Evolutionary conservation across 805 yeast species (phyloP), one percentile per base, ranked within the genome.

Genomic region (Lachancea meyersii): DNA sequence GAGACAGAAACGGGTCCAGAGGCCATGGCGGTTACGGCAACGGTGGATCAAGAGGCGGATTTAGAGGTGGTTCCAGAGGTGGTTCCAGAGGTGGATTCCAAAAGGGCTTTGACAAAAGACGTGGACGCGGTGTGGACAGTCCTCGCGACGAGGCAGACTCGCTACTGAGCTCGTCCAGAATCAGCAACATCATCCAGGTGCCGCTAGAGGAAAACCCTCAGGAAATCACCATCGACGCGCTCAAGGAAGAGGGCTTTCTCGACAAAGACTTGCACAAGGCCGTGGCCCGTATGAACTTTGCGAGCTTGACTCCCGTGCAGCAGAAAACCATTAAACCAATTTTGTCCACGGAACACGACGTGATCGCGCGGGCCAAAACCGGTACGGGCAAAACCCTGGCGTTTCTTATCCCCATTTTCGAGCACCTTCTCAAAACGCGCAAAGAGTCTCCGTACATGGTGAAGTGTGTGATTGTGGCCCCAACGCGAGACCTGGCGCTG

Each of bases 381-480:
- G 97, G 97, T 60, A 88, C 97, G 2, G 97, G 97, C 56, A 88
- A 88, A 62, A 88, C 97, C 0, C 77, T 85, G 48, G 94, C 96
- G 0, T 88, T 86, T 61, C 82, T 89, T 47, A 69, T 89, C 33
- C 96, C 96, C 2, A 67, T 85, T 10, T 66, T 86, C 35, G 83
- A 86, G 57, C 73, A 76, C 50, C 68, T 56, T 64, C 67, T 57
- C 50, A 67, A 51, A 45, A 58, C 51, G 38, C 58, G 54, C 43
- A 45, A 46, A 2, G 63, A 59, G 13, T 46, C 51, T 14, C 56
- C 60, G 4, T 60, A 67, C 32, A 61, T 64, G 46, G 82, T 78
- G 16, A 69, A 74, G 49, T 71, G 87, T 24, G 73, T 89, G 45
- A 76, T 88, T 19, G 74, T 88, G 43, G 82, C 91, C 2, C 97